Percentiles rank a stretch among this genome's conserved stretches.
phyloP scores from a whole-genome alignment of 257 asterid species.

The Penstemon barbatus region DNA sequence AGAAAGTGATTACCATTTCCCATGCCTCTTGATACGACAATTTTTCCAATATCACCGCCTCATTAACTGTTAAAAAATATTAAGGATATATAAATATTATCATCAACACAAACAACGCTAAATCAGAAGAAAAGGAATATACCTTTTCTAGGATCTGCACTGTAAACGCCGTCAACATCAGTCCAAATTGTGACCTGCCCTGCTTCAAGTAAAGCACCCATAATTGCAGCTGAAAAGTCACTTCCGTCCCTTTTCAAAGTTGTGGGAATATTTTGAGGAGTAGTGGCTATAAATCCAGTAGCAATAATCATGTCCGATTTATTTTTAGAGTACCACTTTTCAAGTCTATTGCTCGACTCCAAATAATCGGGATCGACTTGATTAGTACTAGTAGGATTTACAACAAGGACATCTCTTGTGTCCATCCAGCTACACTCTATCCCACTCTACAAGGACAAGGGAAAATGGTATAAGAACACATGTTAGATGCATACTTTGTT shows the following conservation, averaged over 20 bases:
- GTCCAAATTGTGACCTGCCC: constrained; percentile 99
- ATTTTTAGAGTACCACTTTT: constrained; percentile 76
- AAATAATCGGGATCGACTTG: constrained; percentile 94
- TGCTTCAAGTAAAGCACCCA: constrained; percentile 90
- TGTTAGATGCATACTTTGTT: constrained; percentile 36
- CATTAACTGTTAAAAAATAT: constrained; percentile 60
- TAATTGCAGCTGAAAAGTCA: constrained; percentile 97
- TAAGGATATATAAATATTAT: constrained; percentile 2
- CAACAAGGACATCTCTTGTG: constrained; percentile 94
- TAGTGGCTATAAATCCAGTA: constrained; percentile 92
- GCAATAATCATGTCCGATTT: constrained; percentile 72
- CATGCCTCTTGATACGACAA: constrained; percentile 97
- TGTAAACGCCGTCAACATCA: constrained; percentile 94
- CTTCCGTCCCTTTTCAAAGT: constrained; percentile 98
- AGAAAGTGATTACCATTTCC: constrained; percentile 74
- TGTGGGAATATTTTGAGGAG: constrained; percentile 88
- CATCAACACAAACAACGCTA: background rate
- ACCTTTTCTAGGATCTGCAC: constrained; percentile 99
- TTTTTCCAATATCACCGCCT: constrained; percentile 85
- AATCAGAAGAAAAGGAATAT: background rate
- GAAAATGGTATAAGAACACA: constrained; percentile 9
- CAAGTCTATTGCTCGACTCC: constrained; percentile 75
- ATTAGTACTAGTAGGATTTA: constrained; percentile 73
- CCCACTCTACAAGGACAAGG: constrained; percentile 61
- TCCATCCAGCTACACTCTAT: constrained; percentile 80